Base-by-base conservation (phyloP, 2,329 filamentous ascomycete species). In the Aureobasidium sp. region DNA sequence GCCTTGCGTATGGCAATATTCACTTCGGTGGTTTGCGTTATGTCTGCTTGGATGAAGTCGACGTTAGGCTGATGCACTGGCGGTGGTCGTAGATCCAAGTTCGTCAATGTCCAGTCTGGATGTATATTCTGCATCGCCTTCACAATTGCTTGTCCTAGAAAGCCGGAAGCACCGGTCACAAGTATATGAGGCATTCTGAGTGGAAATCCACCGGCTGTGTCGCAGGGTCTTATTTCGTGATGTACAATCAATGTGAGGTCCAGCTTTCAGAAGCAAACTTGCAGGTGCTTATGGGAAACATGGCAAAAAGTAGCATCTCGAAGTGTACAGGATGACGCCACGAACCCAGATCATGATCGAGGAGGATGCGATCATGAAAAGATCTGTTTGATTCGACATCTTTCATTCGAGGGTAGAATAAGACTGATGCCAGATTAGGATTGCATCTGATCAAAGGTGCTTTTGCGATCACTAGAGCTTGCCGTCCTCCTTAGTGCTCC, bases 1-100 rank as follows among this genome's bases (percentile, higher is more conserved):
- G 86, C 80, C 66, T 84, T 79, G 36, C 81, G 74, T 69, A 97
- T 86, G 1, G 74, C 73, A 1, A 68, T 68, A 11, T 66, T 62
- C 0, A 79, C 72, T 14, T 71, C 71, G 1, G 68, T 65, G 0
- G 62, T 42, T 14, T 74, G 70, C 1, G 76, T 71, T n/a, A 81
- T 70, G 57, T 79, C 75, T 63, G 69, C 74, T 51, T 73, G 69
- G 2, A 76, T 65, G 64, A 74, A 78, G 9, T 61, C 71, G 27
- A 72, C 70, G 34, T 58, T 56, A 67, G 31, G 36, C 41, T 36
- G 68, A 37, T 63, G 51, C 20, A 58, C 49, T 14, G 66, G 65
- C 1, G 72, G 75, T 2, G 73, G 70, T n/a, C 70, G 71, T 48
- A 77, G 69, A 64, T 76, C 74, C 12, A 81, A 69, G 14, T 73